A percentile compares a stretch with the other conserved stretches of the same genome.
These are phyloP conservation scores for Candida buenavistaensis DNA, from an alignment of 1,139 yeast species.

Conservation along the genomic window DNA sequence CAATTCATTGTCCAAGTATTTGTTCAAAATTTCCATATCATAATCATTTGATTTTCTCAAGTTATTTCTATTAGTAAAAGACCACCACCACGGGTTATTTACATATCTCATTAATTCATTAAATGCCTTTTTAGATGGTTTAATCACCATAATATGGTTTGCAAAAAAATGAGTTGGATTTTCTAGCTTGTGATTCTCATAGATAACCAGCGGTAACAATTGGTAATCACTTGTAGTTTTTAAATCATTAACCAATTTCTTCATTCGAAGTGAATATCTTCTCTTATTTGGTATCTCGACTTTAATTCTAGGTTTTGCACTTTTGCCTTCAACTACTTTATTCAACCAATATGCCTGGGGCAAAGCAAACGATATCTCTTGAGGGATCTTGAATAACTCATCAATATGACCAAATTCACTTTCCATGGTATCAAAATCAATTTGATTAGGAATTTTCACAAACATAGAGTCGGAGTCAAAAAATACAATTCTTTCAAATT, in stretches of 20 bases:
- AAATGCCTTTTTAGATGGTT: conserved; percentile 33
- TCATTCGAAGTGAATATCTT: conserved; percentile 14
- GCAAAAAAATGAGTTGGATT: conserved; percentile 35
- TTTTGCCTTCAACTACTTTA: conserved; percentile 16
- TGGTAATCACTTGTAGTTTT: conserved; percentile 12
- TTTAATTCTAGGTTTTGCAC: conserved; percentile 17
- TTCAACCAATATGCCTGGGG: conserved; percentile 44
- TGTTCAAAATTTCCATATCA: conserved; percentile 54
- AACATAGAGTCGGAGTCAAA: conserved; percentile 49
- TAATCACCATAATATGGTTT: conserved; percentile 47
- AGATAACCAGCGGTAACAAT: conserved; percentile 21
- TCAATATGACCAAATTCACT: conserved; percentile 24
- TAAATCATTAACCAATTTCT: conserved; percentile 14
- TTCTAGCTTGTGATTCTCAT: conserved; percentile 31
- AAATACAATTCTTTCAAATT: conserved; percentile 40
- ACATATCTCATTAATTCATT: conserved; percentile 30
- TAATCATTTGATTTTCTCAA: conserved; percentile 31
- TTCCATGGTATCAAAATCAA: conserved; percentile 11
- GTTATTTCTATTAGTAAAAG: conserved; percentile 20
- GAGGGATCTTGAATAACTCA: conserved; percentile 33
- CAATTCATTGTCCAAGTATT: conserved; percentile 26
- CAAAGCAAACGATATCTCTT: conserved; percentile 28
- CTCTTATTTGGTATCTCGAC: conserved; percentile 18
- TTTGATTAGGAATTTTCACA: conserved; percentile 13
- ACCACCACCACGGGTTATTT: conserved; percentile 35